These are phyloP conservation scores for Dryas drummondii DNA, from an alignment of 306 rosid species.

Conservation along the genomic window DNA sequence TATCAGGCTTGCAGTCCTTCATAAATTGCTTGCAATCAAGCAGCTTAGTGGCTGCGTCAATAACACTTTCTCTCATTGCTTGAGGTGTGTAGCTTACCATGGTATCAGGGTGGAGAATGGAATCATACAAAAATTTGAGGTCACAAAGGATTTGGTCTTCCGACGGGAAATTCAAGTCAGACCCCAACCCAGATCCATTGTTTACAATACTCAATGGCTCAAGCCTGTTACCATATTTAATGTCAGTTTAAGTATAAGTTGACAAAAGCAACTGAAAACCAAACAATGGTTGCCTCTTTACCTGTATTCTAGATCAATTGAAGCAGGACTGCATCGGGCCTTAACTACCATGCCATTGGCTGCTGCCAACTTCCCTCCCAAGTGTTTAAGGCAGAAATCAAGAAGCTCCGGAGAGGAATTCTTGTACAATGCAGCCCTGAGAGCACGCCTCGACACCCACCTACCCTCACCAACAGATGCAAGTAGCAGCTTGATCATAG, in stretches of 20 bases:
- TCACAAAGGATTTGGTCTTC: constrained; percentile 48
- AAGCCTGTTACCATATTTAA: constrained; percentile 39
- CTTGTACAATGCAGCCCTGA: constrained; percentile 54
- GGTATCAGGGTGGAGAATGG: constrained; percentile 59
- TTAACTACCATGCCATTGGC: constrained; percentile 46
- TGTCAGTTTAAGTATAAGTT: neutral
- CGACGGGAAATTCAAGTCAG: constrained; percentile 36
- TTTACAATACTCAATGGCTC: constrained; percentile 21
- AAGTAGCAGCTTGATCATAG: constrained; percentile 51
- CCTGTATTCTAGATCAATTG: constrained; percentile 59
- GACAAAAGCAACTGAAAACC: neutral
- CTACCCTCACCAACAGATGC: constrained; percentile 35
- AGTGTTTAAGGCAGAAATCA: constrained; percentile 56
- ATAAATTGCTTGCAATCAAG: constrained; percentile 76
- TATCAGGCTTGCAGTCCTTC: constrained; percentile 49
- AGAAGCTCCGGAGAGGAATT: constrained; percentile 55
- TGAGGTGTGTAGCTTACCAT: constrained; percentile 36
- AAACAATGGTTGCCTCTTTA: constrained; percentile 12
- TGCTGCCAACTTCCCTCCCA: constrained; percentile 47
- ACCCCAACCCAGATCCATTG: constrained; percentile 18
- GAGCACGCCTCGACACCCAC: constrained; percentile 58
- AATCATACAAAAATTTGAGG: constrained; percentile 44
- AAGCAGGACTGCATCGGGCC: constrained; percentile 44
- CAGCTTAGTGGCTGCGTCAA: constrained; percentile 62
- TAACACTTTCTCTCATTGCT: constrained; percentile 32